Evolutionary conservation across 2,329 filamentous ascomycete genomes (phyloP), one percentile per base, ranked within the genome.

Genomic region (Gremmenia infestans): DNA sequence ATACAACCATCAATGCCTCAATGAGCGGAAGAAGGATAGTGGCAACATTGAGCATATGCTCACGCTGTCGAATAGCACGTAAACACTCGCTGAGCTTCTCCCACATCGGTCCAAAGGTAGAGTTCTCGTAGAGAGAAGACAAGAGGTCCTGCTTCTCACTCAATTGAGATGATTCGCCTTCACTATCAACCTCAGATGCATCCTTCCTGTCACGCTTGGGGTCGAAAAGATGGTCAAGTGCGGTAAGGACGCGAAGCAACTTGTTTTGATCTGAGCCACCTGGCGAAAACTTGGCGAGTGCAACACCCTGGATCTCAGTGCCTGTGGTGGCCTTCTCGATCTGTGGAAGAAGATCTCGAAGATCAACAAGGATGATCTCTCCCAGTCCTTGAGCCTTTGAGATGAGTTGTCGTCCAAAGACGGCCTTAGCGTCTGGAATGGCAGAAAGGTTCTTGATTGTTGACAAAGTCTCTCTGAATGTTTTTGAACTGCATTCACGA

Each of bases 401-500:
- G 56, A 96, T 89, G 50, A 99, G 81, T 73, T 99, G 93, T 63
- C 89, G 86, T n/a, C 94, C 94, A 70, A 99, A 97, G 11, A 91
- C 81, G 52, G 88, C 83, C 73, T 95, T 94, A 17, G 93, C 91
- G 12, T 88, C 91, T 15, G 93, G 91, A 58, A 99, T 94, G 40
- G 89, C 87, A 5, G 92, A 97, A 45, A 99, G 81, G 68, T 97
- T 97, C 76, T 96, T 97, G 77, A 99, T 96, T n/a, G 95, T 95
- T 15, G 93, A 94, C 53, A 99, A 82, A 0, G 94, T 97, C 72
- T 97, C 95, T 70, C 94, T 89, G 80, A 99, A 99, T 0, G 94
- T 97, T 78, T 96, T 97, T 60, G 90, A 92, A 68, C 91, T 96
- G 74, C 94, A 99, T 72, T 99, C 94, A 49, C 92, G 88, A 60